phyloP scores from a whole-genome alignment of 2,329 filamentous ascomycete genomes.

The Fusarium sp. region DNA sequence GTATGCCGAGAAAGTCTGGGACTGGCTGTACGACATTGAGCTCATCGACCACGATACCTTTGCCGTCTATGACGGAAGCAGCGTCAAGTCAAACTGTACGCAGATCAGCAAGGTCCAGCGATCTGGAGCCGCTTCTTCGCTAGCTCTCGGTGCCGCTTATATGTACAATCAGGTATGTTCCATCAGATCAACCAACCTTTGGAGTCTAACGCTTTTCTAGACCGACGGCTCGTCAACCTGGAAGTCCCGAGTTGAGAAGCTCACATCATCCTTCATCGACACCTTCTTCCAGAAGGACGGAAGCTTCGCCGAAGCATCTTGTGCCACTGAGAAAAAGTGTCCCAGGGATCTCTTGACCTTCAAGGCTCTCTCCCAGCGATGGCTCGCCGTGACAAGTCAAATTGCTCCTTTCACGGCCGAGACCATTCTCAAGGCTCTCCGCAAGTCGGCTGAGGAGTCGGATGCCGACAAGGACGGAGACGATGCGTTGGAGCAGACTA shows the following conservation, averaged over 20 bases:
- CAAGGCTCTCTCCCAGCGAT: constrained; percentile 76
- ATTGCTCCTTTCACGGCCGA: constrained; percentile 69
- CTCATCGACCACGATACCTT: constrained; percentile 71
- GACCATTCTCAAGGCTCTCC: constrained; percentile 69
- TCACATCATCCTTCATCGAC: constrained; percentile 61
- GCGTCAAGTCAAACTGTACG: constrained; percentile 69
- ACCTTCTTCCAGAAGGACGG: constrained; percentile 65
- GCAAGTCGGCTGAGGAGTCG: constrained; percentile 58
- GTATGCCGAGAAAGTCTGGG: constrained; percentile 70
- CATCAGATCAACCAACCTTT: neutral
- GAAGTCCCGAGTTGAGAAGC: constrained; percentile 65
- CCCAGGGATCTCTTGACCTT: constrained; percentile 77
- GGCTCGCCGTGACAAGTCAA: constrained; percentile 70
- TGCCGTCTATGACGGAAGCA: constrained; percentile 73
- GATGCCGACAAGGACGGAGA: constrained; percentile 66
- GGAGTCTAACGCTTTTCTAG: neutral
- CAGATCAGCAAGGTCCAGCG: constrained; percentile 71
- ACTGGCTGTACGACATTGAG: constrained; percentile 67
- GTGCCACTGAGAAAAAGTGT: constrained; percentile 70
- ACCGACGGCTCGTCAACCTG: constrained; percentile 54
- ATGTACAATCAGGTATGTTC: constrained; percentile 73
- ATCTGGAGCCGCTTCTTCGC: constrained; percentile 73
- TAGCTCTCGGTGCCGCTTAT: constrained; percentile 72
- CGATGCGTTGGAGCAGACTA: constrained; percentile 59
- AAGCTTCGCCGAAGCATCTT: constrained; percentile 74